A percentile compares a stretch with the other conserved stretches of the same genome.
phyloP scores from a whole-genome alignment of 345 rosid species.

The Toxicodendron radicans region DNA sequence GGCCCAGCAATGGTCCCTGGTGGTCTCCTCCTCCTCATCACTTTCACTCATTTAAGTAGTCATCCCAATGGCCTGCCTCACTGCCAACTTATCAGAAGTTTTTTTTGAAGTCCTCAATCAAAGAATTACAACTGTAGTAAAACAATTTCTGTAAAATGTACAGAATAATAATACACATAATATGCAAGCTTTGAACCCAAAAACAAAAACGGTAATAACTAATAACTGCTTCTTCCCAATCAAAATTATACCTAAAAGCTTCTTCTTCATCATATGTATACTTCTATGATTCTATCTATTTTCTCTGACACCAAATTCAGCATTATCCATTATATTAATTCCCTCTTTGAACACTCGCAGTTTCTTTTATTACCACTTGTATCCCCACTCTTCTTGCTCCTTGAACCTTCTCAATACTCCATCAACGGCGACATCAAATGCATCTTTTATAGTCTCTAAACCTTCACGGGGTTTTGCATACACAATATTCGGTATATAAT shows the following conservation, averaged over 20 bases:
- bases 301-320: background rate
- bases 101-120: background rate
- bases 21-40: background rate
- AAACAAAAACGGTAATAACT: background rate
- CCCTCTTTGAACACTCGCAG: too few relatives aligned
- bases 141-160: conserved; percentile 7
- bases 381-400: conserved; percentile 63
- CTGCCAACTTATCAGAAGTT: background rate
- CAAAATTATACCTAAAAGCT: background rate
- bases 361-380: conserved; percentile 55
- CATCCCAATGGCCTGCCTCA: background rate
- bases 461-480: conserved; percentile 67
- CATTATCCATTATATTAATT: too few relatives aligned
- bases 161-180: background rate
- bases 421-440: conserved; percentile 89
- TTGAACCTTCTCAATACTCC: conserved; percentile 75
- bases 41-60: background rate
- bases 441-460: conserved; percentile 66
- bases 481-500: conserved; percentile 63
- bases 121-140: conserved; percentile 3
- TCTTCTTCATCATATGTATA: too few relatives aligned
- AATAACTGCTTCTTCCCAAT: background rate
- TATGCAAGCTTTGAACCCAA: background rate
- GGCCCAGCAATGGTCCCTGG: background rate
- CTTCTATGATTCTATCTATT: background rate